These are phyloP conservation scores for Blastocystis sp. DNA, from an alignment of 352 stramenopile genomes.

Conservation along the genomic window DNA sequence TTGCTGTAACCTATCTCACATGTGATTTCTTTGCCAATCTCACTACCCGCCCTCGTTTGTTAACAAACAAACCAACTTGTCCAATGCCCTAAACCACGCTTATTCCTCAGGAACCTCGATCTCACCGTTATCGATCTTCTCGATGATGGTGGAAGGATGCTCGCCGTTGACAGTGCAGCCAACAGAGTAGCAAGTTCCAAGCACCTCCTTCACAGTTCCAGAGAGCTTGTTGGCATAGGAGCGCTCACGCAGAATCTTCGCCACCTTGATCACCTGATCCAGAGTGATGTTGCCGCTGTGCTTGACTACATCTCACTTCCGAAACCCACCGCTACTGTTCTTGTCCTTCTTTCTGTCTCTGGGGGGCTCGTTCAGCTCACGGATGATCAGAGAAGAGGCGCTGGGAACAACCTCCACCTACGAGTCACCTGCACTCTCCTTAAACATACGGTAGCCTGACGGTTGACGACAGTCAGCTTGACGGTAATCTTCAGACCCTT, in stretches of 20 bases:
- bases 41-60: too few relatives aligned
- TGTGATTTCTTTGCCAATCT: too few relatives aligned
- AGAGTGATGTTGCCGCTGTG: conserved; percentile 98
- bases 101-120: conserved; percentile 89
- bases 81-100: conserved; percentile 51
- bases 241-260: conserved; percentile 86
- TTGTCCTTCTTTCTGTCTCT: conserved; percentile 93
- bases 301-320: conserved; percentile 70
- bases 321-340: neutral
- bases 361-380: conserved; percentile 96
- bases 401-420: conserved; percentile 83
- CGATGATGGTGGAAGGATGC: conserved; percentile 86
- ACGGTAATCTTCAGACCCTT: conserved; percentile 98
- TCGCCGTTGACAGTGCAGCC: conserved; percentile 97
- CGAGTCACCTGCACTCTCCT: neutral
- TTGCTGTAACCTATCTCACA: neutral
- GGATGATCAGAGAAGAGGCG: conserved; percentile 94
- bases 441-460: conserved; percentile 67
- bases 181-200: conserved; percentile 91
- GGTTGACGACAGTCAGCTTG: conserved; percentile 99
- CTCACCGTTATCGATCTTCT: conserved; percentile 85
- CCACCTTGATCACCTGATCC: conserved; percentile 95
- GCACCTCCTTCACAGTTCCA: conserved; percentile 97
- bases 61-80: conserved; percentile 10
- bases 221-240: conserved; percentile 87